These are phyloP conservation scores for Potentilla sterilis DNA, from an alignment of 306 rosid species.

Conservation along the genomic window DNA sequence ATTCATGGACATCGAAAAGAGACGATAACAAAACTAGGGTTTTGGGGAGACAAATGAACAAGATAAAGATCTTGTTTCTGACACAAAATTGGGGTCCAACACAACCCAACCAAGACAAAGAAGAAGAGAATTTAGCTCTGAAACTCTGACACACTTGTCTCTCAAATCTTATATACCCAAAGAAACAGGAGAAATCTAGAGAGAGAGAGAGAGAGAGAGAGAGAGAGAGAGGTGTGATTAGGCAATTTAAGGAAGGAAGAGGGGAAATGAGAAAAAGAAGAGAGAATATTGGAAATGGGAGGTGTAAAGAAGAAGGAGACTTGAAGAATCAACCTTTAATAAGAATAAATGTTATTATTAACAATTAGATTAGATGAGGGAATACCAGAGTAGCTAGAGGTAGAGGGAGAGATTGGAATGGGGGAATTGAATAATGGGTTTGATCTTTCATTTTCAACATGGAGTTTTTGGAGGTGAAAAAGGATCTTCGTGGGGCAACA, in stretches of 20 bases:
- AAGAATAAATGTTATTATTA: not conserved
- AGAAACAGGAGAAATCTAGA: not conserved
- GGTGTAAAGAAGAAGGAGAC: slow-evolving; percentile 28
- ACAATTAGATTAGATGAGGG: not conserved
- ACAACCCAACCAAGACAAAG: slow-evolving; percentile 14
- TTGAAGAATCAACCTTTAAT: slow-evolving; percentile 18
- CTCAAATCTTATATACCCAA: slow-evolving; percentile 3
- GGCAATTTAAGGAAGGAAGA: slow-evolving; percentile 2
- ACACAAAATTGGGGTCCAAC: slow-evolving; percentile 26
- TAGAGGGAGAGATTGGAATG: not conserved
- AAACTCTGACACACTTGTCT: slow-evolving; percentile 25
- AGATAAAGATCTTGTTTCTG: slow-evolving; percentile 28
- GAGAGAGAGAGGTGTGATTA: not conserved
- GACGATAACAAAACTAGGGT: not conserved
- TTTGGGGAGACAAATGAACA: slow-evolving; percentile 19
- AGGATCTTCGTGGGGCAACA: slow-evolving; percentile 32
- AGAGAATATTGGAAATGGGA: slow-evolving; percentile 24
- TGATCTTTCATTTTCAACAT: slow-evolving; percentile 24
- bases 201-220: not conserved
- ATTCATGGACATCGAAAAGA: slow-evolving; percentile 14
- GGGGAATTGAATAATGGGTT: slow-evolving; percentile 14
- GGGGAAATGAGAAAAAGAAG: slow-evolving; percentile 1
- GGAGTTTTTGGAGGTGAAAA: slow-evolving; percentile 34
- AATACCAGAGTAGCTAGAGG: not conserved
- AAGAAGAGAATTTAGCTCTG: slow-evolving; percentile 12